Base-by-base conservation (phyloP, 1,139 yeast genomes). In the Geotrichum candidum region DNA sequence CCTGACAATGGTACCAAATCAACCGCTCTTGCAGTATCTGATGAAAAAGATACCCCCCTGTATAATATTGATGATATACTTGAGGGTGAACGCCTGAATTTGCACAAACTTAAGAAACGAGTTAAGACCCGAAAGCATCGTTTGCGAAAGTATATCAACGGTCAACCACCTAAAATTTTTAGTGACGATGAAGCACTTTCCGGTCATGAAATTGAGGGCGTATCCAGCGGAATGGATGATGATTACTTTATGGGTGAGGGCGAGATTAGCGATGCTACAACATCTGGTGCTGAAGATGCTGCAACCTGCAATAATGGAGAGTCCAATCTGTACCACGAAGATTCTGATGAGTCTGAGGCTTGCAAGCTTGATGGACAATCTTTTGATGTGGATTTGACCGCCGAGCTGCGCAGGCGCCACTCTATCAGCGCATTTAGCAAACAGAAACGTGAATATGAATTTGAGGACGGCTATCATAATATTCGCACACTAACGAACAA, bases 401-500 rank as follows among this genome's bases (percentile, higher is more conserved):
- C 45, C 38, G 62, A 56, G 23, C 54, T 60, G 33, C 41, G 57
- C 33, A 46, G 62, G 2, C 56, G 62, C 4, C 45, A 60, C 18
- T 51, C 59, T 3, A 51, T 60, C 22, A 9, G 3, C 46, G 9
- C 23, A 33, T 31, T 25, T 9, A 15, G 13, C 41, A 38, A 33
- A 15, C 53, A 33, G 22, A 35, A 25, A 35, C 22, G 29, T 11
- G 48, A 41, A 3, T 41, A 31, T 29, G 58, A 35, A n/a, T 35
- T 35, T 23, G 33, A 29, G 23, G 51, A 22, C 15, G 53, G 33
- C 15, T 23, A 27, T 9, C 33, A 7, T 29, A 50, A 48, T 35
- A 22, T 52, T 53, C 45, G 54, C 35, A 41, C 56, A n/a, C 22
- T 56, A n/a, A n/a, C 56, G n/a, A 48, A 22, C 11, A 52, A 51